A percentile compares a stretch with the other conserved stretches of the same genome.
These are phyloP conservation scores for Nannochloris sp. DNA, from an alignment of 139 green algal genomes.

Conservation along the genomic window DNA sequence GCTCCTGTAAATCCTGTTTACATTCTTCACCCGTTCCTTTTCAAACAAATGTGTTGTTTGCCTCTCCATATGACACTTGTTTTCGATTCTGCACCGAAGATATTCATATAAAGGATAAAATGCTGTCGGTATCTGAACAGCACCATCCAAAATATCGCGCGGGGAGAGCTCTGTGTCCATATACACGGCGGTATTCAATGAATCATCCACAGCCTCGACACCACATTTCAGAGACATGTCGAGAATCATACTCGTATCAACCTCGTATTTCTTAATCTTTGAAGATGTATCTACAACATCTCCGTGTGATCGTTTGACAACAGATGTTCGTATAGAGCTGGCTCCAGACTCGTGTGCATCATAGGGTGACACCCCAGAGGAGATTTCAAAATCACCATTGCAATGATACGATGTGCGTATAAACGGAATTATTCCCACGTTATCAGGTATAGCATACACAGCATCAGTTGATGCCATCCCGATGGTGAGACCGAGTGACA, in stretches of 20 bases:
- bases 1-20: no score
- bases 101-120: slow-evolving; percentile 24
- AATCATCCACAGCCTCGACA: slow-evolving; percentile 10
- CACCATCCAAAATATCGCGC: slow-evolving; percentile 26
- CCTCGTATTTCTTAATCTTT: not conserved
- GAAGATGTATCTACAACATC: not conserved
- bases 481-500: slow-evolving; percentile 11
- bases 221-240: slow-evolving; percentile 8
- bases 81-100: no score
- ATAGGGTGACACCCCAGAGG: slow-evolving; percentile 3
- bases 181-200: slow-evolving; percentile 22
- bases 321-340: not conserved
- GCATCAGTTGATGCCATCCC: not conserved
- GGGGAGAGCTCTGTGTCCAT: slow-evolving; percentile 7
- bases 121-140: slow-evolving; percentile 18
- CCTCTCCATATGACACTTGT: no score
- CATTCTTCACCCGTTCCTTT: no score
- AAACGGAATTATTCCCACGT: not conserved
- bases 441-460: slow-evolving; percentile 9
- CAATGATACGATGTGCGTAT: not conserved
- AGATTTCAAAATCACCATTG: not conserved
- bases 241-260: not conserved
- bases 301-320: not conserved
- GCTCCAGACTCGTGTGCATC: not conserved
- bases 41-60: no score